phyloP scores from a whole-genome alignment of 495 filamentous ascomycete genomes.

The Extremus antarcticus region DNA sequence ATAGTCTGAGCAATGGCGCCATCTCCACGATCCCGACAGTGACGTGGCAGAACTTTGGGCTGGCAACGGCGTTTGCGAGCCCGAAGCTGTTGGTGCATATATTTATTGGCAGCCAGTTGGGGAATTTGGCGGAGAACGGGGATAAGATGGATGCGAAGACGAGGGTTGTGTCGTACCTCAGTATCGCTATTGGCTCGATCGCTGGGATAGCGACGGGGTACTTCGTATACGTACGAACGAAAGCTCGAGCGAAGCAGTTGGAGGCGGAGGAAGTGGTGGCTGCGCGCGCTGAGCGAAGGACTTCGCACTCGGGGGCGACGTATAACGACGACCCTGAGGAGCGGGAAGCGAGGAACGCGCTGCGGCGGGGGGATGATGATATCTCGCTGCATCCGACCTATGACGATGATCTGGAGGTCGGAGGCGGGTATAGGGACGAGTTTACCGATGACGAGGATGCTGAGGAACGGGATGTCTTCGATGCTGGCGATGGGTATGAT shows the following conservation, averaged over 20 bases:
- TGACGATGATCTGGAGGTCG: conserved; percentile 31
- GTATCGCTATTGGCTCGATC: conserved; percentile 59
- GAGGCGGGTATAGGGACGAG: conserved; percentile 22
- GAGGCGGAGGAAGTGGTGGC: conserved; percentile 58
- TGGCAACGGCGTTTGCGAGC: conserved; percentile 64
- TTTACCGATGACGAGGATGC: conserved; percentile 30
- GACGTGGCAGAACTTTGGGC: conserved; percentile 57
- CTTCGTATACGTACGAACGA: conserved; percentile 74
- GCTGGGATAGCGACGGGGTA: conserved; percentile 68
- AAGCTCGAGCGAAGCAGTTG: conserved; percentile 71
- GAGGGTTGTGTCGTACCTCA: conserved; percentile 66
- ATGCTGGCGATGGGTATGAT: conserved; percentile 24
- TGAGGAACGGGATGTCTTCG: conserved; percentile 27
- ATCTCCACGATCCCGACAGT: conserved; percentile 89
- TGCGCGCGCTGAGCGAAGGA: conserved; percentile 8
- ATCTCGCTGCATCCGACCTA: conserved; percentile 35
- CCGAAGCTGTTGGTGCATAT: conserved; percentile 88
- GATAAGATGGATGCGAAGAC: conserved; percentile 55
- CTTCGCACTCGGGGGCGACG: conserved; percentile 4
- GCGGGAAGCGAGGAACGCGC: conserved; percentile 19
- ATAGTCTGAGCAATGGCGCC: conserved; percentile 86
- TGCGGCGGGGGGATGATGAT: conserved; percentile 44
- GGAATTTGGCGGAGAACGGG: conserved; percentile 52
- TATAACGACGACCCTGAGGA: conserved; percentile 32
- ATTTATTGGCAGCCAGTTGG: conserved; percentile 75